Conservation (phyloP, 345 rosid species). For the Arabidopsis thaliana region TAIR10.1 NC_003076.8:26225001-26225500, state of each 20-base stretch:
- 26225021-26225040: conserved; percentile 71
- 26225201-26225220: not conserved
- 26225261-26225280: conserved; percentile 71
- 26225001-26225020: conserved; percentile 37
- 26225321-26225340: not conserved
- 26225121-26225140: conserved; percentile 78
- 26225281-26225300: conserved; percentile 97
- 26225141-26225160: conserved; percentile 86
- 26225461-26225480: no score
- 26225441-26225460: conserved; percentile 69
- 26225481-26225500: not conserved
- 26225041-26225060: conserved; percentile 84
- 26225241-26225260: conserved; percentile 13
- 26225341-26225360: conserved; percentile 33
- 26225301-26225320: conserved; percentile 58
- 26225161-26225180: conserved; percentile 87
- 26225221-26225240: not conserved
- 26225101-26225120: conserved; percentile 66
- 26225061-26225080: conserved; percentile 74
- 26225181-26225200: conserved; percentile 49
- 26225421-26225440: conserved; percentile 97
- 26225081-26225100: conserved; percentile 77
- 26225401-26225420: conserved; percentile 96
- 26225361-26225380: not conserved
- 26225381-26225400: conserved; percentile 93